These are phyloP conservation scores for Starmerella khaoyaiensis DNA, from an alignment of 805 yeast genomes.

Conservation along the genomic window DNA sequence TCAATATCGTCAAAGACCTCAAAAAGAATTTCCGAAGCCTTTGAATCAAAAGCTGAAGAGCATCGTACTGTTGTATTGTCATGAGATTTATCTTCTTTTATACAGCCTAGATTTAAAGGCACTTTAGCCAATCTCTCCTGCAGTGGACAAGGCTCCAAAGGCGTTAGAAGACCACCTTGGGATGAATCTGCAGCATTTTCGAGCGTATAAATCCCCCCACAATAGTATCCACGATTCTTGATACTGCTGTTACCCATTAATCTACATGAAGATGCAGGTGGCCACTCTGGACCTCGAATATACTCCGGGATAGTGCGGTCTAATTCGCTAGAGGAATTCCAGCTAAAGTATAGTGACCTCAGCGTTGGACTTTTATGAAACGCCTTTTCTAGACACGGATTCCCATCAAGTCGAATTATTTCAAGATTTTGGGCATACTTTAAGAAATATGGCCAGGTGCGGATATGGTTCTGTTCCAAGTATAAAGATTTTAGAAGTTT, in stretches of 20 bases:
- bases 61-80: no score
- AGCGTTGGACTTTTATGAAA: slow-evolving; percentile 17
- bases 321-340: neutral
- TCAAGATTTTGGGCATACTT: slow-evolving; percentile 1
- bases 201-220: slow-evolving; percentile 17
- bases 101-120: no score
- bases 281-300: slow-evolving; percentile 18
- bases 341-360: slow-evolving; percentile 6
- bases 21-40: slow-evolving; percentile 2
- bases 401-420: slow-evolving; percentile 10
- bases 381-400: slow-evolving; percentile 16
- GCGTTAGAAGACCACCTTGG: slow-evolving; percentile 13
- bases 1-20: slow-evolving; percentile 13
- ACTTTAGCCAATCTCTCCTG: neutral
- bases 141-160: slow-evolving; percentile 10
- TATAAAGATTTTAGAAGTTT: slow-evolving; percentile 1
- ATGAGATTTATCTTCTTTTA: no score
- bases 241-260: neutral
- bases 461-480: slow-evolving; percentile 13
- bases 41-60: no score
- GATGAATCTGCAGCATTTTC: slow-evolving; percentile 3
- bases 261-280: slow-evolving; percentile 9
- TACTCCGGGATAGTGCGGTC: slow-evolving; percentile 1
- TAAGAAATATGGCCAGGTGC: slow-evolving; percentile 19
- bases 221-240: slow-evolving; percentile 9